Conservation (phyloP, 2,329 filamentous ascomycete species). For the Trichoderma atrobrunneum region DNA sequence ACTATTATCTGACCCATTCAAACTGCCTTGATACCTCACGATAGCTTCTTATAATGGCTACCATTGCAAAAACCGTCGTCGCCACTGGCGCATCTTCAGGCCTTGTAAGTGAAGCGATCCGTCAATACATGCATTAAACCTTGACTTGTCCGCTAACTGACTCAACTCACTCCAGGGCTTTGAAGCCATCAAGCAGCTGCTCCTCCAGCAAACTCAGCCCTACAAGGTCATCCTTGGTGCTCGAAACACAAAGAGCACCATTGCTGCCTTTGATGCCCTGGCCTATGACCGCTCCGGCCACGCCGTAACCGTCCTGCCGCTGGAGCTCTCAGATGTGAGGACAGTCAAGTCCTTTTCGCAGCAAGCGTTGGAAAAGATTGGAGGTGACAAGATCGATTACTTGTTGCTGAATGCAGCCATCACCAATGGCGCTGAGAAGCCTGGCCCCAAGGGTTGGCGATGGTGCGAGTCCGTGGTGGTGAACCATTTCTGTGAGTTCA, state of each 20-base stretch:
- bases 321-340: constrained; percentile 47
- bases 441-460: constrained; percentile 41
- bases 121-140: neutral
- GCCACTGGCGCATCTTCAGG: constrained; percentile 51
- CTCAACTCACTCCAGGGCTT: constrained; percentile 41
- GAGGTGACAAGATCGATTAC: constrained; percentile 44
- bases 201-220: constrained; percentile 41
- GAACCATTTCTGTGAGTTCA: constrained; percentile 51
- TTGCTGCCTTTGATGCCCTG: constrained; percentile 42
- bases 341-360: constrained; percentile 47
- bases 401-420: constrained; percentile 50
- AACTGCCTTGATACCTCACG: neutral
- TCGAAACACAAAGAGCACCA: constrained; percentile 41
- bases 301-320: constrained; percentile 44
- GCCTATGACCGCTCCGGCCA: constrained; percentile 41
- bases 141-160: neutral
- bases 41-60: constrained; percentile 32
- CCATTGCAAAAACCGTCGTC: constrained; percentile 47
- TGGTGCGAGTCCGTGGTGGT: constrained; percentile 52
- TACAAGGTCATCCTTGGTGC: constrained; percentile 51
- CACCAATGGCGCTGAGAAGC: constrained; percentile 35
- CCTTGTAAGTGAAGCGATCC: constrained; percentile 34
- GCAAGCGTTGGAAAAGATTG: constrained; percentile 42
- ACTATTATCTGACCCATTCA: neutral
- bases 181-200: constrained; percentile 50